Evolutionary conservation across 805 yeast species (phyloP).

Genomic region (Wickerhamiella occidentalis): DNA sequence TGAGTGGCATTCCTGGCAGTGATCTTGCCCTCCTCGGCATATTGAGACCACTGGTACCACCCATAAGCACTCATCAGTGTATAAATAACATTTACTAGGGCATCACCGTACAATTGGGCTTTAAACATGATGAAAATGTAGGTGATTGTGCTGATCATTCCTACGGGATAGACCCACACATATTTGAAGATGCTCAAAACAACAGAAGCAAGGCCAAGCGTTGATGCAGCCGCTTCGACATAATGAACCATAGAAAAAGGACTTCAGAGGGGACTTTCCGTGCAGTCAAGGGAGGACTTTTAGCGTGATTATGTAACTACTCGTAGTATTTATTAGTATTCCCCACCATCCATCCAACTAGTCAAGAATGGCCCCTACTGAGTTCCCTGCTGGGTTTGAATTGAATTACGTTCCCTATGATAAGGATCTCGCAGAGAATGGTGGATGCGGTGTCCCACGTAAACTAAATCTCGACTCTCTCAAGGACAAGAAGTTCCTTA

Average conservation of each 20-base stretch:
- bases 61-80: constrained; percentile 7
- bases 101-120: constrained; percentile 6
- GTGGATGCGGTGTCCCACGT: constrained; percentile 32
- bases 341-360: background rate
- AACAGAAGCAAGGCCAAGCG: background rate
- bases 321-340: too few species aligned
- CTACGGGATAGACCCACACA: constrained; percentile 8
- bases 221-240: constrained; percentile 2
- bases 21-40: background rate
- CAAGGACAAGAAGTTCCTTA: constrained; percentile 42
- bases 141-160: background rate
- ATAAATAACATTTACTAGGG: constrained; percentile 4
- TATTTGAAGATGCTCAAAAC: background rate
- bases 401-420: constrained; percentile 28
- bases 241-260: background rate
- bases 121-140: background rate
- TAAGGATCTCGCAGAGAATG: constrained; percentile 24
- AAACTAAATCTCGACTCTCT: constrained; percentile 28
- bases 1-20: background rate
- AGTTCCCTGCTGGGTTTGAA: constrained; percentile 27
- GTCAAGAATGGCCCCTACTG: background rate
- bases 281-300: too few species aligned
- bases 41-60: constrained; percentile 7
- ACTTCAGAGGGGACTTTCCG: too few species aligned
- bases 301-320: too few species aligned